phyloP scores from a whole-genome alignment of 176 grass and related monocot genomes.

The Saccharum officinarum region DNA sequence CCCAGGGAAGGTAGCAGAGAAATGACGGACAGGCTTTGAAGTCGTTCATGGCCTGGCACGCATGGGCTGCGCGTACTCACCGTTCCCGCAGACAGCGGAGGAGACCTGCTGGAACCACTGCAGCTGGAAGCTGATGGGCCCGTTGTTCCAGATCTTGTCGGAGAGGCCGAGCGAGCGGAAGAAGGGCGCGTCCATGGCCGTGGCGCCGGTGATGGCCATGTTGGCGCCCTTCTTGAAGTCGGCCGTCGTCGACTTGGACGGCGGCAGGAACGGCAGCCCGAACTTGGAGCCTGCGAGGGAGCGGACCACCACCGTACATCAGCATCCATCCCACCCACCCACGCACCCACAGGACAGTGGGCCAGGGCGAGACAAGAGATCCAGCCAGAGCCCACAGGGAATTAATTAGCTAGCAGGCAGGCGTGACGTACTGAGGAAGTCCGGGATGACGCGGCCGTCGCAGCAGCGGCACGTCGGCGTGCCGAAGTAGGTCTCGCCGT shows the following conservation, averaged over 20 bases:
- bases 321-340: background rate
- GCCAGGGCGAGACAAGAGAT: background rate
- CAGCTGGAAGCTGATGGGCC: slow-evolving; percentile 59
- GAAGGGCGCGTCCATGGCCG: slow-evolving; percentile 59
- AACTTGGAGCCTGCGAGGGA: slow-evolving; percentile 26
- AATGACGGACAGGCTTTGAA: background rate
- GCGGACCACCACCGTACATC: background rate
- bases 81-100: slow-evolving; percentile 44
- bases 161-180: slow-evolving; percentile 54
- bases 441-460: slow-evolving; percentile 62
- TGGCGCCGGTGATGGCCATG: slow-evolving; percentile 71
- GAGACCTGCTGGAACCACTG: slow-evolving; percentile 65
- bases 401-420: background rate
- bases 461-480: slow-evolving; percentile 60
- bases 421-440: slow-evolving; percentile 46
- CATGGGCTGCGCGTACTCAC: background rate
- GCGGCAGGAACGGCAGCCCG: slow-evolving; percentile 56
- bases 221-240: slow-evolving; percentile 69
- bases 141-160: slow-evolving; percentile 71
- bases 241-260: slow-evolving; percentile 50
- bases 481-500: slow-evolving; percentile 76
- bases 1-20: background rate
- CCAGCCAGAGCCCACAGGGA: too few relatives aligned
- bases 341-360: background rate
- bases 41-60: too few relatives aligned